Base-by-base conservation (phyloP, 2,329 filamentous ascomycete species). In the Pestalotiopsis sp. region DNA sequence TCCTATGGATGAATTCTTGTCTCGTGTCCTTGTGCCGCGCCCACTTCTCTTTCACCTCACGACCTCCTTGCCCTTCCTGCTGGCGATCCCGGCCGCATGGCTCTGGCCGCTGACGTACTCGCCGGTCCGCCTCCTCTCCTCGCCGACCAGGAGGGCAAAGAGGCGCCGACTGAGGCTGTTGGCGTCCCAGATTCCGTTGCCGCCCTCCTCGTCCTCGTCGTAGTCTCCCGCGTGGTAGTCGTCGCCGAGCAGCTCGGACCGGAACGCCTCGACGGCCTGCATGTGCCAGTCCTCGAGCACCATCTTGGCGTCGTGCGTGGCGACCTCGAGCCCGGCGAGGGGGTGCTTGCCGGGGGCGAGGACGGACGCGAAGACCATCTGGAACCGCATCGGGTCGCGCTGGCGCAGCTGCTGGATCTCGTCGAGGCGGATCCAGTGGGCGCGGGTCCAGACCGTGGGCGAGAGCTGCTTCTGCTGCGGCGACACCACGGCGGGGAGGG, bases 211-310 rank as follows among this genome's bases (percentile, higher is more conserved):
- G 13, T 61, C 31, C 25, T 38, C 27, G 1, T 20, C 59, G 3
- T 27, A 27, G 12, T 23, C 23, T 60, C 17, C 27, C 17, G 58
- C 13, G 12, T 49, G 45, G 45, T n/a, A 20, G 5, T n/a, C 56
- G 27, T 27, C 31, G 11, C 79, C 81, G 20, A 82, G 83, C 2
- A 87, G 80, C 68, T 84, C 80, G 13, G 74, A 74, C 68, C 77
- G 78, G 73, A 89, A 90, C 3, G 84, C 87, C 68, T 88, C 84
- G 27, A 89, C 82, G 66, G 88, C 82, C 69, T 90, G 87, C 20
- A 89, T 76, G 69, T 90, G 88, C 87, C 87, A 89, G 68, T 80
- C 75, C 76, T 88, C 82, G 20, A 90, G 78, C 25, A 79, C 70
- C 78, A 90, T 79, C 4, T 77, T 76, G 74, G 83, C 80, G 60